phyloP scores from a whole-genome alignment of 1,139 yeast genomes.

The Diutina rugosa region DNA sequence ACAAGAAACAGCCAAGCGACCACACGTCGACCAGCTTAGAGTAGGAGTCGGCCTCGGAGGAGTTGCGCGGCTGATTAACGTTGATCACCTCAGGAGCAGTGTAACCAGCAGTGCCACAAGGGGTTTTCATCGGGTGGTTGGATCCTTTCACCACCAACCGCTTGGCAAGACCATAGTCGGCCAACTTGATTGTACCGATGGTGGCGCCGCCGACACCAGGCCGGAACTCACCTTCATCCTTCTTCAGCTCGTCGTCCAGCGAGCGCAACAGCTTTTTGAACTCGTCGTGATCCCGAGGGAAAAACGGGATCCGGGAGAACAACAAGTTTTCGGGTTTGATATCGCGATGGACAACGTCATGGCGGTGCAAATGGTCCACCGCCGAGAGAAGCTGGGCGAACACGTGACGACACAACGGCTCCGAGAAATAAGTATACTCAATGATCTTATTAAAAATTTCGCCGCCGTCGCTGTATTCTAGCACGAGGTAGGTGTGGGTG shows the following conservation, averaged over 20 bases:
- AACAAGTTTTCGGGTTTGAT: slow-evolving; percentile 89
- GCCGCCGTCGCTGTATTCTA: slow-evolving; percentile 86
- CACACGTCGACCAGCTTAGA: slow-evolving; percentile 91
- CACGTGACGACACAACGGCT: slow-evolving; percentile 73
- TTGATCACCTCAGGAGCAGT: slow-evolving; percentile 90
- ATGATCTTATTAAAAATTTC: slow-evolving; percentile 92
- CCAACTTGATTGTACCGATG: slow-evolving; percentile 73
- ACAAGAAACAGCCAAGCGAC: slow-evolving; percentile 90
- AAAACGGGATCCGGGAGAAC: slow-evolving; percentile 34
- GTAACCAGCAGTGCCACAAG: slow-evolving; percentile 74
- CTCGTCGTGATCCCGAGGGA: slow-evolving; percentile 29
- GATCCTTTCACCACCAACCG: slow-evolving; percentile 43
- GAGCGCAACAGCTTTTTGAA: slow-evolving; percentile 34
- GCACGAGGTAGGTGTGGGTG: slow-evolving; percentile 61
- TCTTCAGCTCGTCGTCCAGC: slow-evolving; percentile 66
- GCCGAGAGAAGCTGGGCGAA: slow-evolving; percentile 79
- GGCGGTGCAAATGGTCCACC: slow-evolving; percentile 66
- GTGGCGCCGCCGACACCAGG: slow-evolving; percentile 84
- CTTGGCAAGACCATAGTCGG: slow-evolving; percentile 89
- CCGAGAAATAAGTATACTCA: slow-evolving; percentile 80
- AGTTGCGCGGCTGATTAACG: slow-evolving; percentile 8
- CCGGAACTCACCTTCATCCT: slow-evolving; percentile 76
- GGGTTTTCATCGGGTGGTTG: slow-evolving; percentile 44
- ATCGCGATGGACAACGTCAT: slow-evolving; percentile 88
- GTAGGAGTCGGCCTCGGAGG: slow-evolving; percentile 56